Base-by-base conservation (phyloP, 2,329 filamentous ascomycete genomes). In the Colletotrichum tropicale region DNA sequence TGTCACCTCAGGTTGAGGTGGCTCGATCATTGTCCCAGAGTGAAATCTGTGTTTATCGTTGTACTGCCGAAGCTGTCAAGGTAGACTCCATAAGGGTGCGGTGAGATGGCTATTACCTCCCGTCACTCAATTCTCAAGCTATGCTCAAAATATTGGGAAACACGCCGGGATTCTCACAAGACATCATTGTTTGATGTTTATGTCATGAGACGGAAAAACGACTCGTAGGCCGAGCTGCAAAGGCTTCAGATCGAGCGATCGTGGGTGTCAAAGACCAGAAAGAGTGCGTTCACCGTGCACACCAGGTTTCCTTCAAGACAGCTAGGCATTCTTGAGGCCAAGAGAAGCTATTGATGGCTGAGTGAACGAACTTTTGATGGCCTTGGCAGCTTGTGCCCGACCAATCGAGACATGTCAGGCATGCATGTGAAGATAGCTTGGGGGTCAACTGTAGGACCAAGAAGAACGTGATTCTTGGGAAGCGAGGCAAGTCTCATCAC, bases 371-470 rank as follows among this genome's bases (percentile, higher is more conserved):
- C 36, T 60, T 66, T 69, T 61, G 55, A 43, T 21, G 18, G 55
- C 34, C 66, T 69, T 69, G 66, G 66, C 66, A 34, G 10, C 24
- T 38, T 12, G 32, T 1, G 9, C 16, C 1, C 10, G 34, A 7
- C 18, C 34, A 48, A 66, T 18, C 8, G 13, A 26, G 13, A 21
- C 38, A 16, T 13, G 43, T n/a, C 43, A 43, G n/a, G n/a, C n/a
- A n/a, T n/a, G 26, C 70, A 61, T 61, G 52, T 67, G 43, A 66
- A 71, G 9, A 56, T 56, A 36, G 16, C 43, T 65, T 61, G 58
- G 36, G 36, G 36, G 21, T 30, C 8, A 16, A 36, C 10, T 32
- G 26, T 24, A 58, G 28, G 8, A 34, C 24, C 65, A 48, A 56
- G 32, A n/a, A 32, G 30, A 48, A 56, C 55, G 43, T 56, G 28